phyloP scores from a whole-genome alignment of 75 land plant genomes.

The Cryptomeria japonica region DNA sequence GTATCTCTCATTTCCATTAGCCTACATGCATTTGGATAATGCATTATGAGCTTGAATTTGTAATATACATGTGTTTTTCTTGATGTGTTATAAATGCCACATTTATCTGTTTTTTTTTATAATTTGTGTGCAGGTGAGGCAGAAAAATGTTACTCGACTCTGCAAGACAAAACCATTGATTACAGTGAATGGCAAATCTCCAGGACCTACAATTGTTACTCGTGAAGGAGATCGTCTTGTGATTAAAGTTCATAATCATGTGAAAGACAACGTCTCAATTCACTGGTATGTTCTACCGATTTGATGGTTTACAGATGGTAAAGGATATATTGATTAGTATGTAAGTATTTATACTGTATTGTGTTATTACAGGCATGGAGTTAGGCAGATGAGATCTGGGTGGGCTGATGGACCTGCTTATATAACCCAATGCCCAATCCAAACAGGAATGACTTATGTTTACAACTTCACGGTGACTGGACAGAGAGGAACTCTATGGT shows the following conservation, averaged over 20 bases:
- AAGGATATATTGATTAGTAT: not conserved
- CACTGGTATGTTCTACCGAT: conserved; percentile 34
- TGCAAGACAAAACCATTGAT: conserved; percentile 41
- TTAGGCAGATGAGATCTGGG: conserved; percentile 29
- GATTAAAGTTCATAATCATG: conserved; percentile 38
- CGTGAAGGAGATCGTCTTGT: conserved; percentile 44
- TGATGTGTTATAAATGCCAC: not conserved
- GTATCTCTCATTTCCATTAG: not conserved
- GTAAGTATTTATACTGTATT: not conserved
- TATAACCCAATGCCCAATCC: conserved; percentile 58
- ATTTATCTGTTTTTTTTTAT: not conserved
- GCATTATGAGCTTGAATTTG: not conserved
- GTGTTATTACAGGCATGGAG: conserved; percentile 34
- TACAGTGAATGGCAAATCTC: conserved; percentile 55
- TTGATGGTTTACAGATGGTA: not conserved
- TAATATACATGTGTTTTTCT: not conserved
- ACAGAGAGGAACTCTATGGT: conserved; percentile 49
- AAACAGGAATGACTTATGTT: conserved; percentile 34
- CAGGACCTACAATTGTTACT: conserved; percentile 48
- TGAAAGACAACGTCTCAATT: conserved; percentile 35
- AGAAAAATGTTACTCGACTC: conserved; percentile 32
- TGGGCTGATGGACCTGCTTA: conserved; percentile 57
- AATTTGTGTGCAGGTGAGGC: conserved; percentile 28
- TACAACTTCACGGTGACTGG: conserved; percentile 43
- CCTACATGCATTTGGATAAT: not conserved